Percentiles rank a stretch among this genome's conserved stretches.
phyloP scores from a whole-genome alignment of 495 filamentous ascomycete species.

The Xylaria longipes region DNA sequence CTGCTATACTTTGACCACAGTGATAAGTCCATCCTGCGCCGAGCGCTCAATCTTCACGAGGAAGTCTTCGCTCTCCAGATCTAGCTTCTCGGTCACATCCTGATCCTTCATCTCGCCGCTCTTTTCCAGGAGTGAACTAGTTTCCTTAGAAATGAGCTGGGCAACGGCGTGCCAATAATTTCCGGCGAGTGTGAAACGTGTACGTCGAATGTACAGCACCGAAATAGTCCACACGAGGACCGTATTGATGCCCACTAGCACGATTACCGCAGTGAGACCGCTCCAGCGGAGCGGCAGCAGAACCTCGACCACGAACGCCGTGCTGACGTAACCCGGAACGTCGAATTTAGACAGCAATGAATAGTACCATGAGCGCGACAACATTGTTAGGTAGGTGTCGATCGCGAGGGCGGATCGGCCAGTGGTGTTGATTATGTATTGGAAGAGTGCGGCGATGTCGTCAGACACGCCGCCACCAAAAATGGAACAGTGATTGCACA shows the following conservation, averaged over 20 bases:
- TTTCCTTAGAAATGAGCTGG: background rate
- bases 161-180: constrained; percentile 13
- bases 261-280: background rate
- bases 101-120: background rate
- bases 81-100: background rate
- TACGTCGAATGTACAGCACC: background rate
- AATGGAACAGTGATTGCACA: background rate
- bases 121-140: background rate
- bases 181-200: background rate
- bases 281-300: background rate
- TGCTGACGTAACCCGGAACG: background rate
- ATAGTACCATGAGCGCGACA: background rate
- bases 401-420: background rate
- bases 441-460: background rate
- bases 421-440: background rate
- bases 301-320: background rate
- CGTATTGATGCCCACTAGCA: background rate
- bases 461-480: background rate
- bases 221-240: background rate
- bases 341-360: background rate
- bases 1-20: background rate
- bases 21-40: background rate
- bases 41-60: background rate
- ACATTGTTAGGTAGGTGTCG: background rate
- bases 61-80: constrained; percentile 1